Evolutionary conservation across 352 stramenopile species (phyloP), one percentile per base, ranked within the genome.

Genomic region (Phytophthora pini): DNA sequence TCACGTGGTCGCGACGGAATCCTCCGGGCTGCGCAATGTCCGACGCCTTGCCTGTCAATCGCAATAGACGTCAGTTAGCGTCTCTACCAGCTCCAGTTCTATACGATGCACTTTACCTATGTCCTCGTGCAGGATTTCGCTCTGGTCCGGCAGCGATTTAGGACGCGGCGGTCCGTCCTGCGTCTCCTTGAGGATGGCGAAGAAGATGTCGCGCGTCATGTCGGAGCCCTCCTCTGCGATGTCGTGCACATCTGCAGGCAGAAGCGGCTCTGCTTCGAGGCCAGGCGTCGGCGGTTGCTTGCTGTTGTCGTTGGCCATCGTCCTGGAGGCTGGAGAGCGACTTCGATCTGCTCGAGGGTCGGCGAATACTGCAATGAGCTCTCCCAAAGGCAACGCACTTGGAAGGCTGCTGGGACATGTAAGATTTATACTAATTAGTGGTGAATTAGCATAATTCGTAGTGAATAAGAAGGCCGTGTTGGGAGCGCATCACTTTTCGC

Each of bases 161-260:
- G 72, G 59, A 48, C 65, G 70, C n/a, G 72, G 44, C 27, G 63
- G 57, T 3, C 77, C 74, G 41, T 84, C 69, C 41, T 82, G 76
- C 13, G 72, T 74, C 44, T 83, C 76, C 58, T 79, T 79, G 57
- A 88, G 65, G 59, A 88, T 82, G 61, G 79, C 76, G 44, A 86
- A 82, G 74, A 84, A 85, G 54, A 88, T 88, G 64, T 88, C 79
- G 56, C 79, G 76, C 62, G 79, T 88, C 76, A 88, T 86, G 65
- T 88, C 79, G 12, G 79, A 88, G 12, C 79, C 79, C 63, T 88
- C 79, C 50, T 83, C 79, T 1, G 61, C 44, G 26, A 88, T 85
- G 51, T 84, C 74, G 43, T 88, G 79, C 13, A 86, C 65, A 49
- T 84, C 74, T 2, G 65, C 66, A 20, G 72, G 74, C 9, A 76